phyloP scores from a whole-genome alignment of 176 grass and related monocot species.

The Triticum turgidum region DNA sequence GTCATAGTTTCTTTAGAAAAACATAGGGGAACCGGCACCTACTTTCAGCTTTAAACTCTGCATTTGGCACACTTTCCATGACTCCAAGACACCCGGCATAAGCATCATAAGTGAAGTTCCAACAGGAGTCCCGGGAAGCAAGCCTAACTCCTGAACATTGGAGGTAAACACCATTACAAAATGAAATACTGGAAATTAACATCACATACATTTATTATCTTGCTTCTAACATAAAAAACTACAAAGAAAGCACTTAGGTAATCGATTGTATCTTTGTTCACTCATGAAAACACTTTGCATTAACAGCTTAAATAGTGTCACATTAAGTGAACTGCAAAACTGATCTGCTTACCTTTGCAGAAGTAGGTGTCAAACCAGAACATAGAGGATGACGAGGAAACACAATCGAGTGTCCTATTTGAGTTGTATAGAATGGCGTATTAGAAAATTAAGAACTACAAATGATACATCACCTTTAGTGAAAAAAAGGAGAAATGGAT shows the following conservation, averaged over 20 bases:
- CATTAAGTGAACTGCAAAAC: slow-evolving; percentile 14
- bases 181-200: too few relatives aligned
- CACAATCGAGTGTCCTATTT: too few relatives aligned
- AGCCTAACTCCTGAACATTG: too few relatives aligned
- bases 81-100: slow-evolving; percentile 94
- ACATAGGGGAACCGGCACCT: slow-evolving; percentile 13
- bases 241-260: too few relatives aligned
- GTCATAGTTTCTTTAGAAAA: background rate
- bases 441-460: background rate
- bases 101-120: slow-evolving; percentile 97
- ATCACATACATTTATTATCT: too few relatives aligned
- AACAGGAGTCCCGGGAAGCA: slow-evolving; percentile 1
- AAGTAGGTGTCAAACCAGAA: slow-evolving; percentile 65
- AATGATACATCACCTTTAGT: too few relatives aligned
- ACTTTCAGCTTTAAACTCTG: slow-evolving; percentile 56
- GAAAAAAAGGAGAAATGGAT: background rate
- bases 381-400: too few relatives aligned
- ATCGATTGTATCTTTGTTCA: too few relatives aligned
- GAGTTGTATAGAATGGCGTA: too few relatives aligned
- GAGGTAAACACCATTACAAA: too few relatives aligned
- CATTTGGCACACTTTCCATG: slow-evolving; percentile 68
- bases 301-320: background rate
- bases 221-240: too few relatives aligned
- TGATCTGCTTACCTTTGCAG: slow-evolving; percentile 78
- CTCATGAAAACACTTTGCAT: too few relatives aligned